These are phyloP conservation scores for Cudoniella acicularis DNA, from an alignment of 495 filamentous ascomycete genomes.

Conservation along the genomic window DNA sequence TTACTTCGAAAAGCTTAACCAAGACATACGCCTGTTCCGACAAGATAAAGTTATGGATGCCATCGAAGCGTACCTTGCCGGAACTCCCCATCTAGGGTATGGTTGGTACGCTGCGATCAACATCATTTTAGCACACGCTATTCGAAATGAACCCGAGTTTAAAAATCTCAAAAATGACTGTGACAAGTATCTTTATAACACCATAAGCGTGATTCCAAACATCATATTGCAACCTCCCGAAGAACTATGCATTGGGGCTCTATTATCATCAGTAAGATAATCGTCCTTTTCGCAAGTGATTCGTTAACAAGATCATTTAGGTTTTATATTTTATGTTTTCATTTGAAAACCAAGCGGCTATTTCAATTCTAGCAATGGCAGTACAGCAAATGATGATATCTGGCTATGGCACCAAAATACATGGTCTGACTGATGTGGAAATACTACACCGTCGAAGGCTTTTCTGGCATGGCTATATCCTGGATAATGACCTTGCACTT, in stretches of 20 bases:
- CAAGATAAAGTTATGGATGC: not conserved
- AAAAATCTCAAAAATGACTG: not conserved
- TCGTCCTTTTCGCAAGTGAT: not conserved
- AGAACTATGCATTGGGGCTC: not conserved
- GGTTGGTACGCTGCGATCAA: conserved; percentile 1
- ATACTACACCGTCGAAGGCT: not conserved
- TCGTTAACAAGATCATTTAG: not conserved
- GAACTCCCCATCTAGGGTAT: not conserved
- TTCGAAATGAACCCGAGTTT: not conserved
- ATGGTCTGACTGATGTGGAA: not conserved
- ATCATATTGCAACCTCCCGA: not conserved
- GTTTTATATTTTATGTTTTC: conserved; percentile 1
- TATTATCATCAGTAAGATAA: conserved; percentile 1
- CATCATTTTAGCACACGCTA: not conserved
- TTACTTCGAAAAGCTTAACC: not conserved
- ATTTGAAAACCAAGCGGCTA: conserved; percentile 1
- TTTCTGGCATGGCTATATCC: conserved; percentile 1
- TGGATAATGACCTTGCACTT: not conserved
- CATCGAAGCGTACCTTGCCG: not conserved
- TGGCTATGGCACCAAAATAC: not conserved
- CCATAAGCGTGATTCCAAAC: not conserved
- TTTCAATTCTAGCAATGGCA: not conserved
- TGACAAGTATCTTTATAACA: conserved; percentile 1
- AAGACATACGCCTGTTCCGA: conserved; percentile 1
- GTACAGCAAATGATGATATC: conserved; percentile 3